These are phyloP conservation scores for Aspergillus transmontanensis DNA, from an alignment of 2,329 filamentous ascomycete species.

Conservation along the genomic window DNA sequence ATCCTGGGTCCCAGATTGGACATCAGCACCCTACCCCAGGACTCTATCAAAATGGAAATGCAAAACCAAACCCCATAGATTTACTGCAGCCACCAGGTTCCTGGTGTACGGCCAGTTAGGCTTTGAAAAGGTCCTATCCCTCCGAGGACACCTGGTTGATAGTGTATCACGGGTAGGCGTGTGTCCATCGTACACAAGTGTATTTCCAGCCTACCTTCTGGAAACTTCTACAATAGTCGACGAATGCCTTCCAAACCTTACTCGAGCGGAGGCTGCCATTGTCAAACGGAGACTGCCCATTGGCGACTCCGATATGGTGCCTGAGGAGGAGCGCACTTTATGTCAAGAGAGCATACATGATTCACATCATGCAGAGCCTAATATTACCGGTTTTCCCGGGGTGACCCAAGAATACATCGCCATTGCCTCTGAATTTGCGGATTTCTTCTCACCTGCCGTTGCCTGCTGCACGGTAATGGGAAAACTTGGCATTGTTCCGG, in stretches of 20 bases:
- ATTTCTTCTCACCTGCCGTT: not conserved
- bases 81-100: not conserved
- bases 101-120: too few relatives aligned
- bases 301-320: not conserved
- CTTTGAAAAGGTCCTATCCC: not conserved
- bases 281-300: not conserved
- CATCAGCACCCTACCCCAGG: not conserved
- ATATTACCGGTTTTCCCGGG: too few relatives aligned
- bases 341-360: too few relatives aligned
- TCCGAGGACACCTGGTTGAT: not conserved
- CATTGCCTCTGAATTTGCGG: not conserved
- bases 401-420: not conserved
- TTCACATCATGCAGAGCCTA: too few relatives aligned
- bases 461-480: not conserved
- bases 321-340: not conserved
- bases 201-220: not conserved
- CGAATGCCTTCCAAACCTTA: not conserved
- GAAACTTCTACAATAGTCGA: not conserved
- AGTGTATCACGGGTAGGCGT: not conserved
- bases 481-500: not conserved
- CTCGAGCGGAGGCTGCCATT: not conserved
- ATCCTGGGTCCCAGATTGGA: not conserved
- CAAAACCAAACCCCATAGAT: not conserved
- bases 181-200: not conserved
- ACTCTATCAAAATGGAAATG: not conserved